Conservation (phyloP, 2,329 filamentous ascomycete species). For the Apiospora phragmitis region DNA sequence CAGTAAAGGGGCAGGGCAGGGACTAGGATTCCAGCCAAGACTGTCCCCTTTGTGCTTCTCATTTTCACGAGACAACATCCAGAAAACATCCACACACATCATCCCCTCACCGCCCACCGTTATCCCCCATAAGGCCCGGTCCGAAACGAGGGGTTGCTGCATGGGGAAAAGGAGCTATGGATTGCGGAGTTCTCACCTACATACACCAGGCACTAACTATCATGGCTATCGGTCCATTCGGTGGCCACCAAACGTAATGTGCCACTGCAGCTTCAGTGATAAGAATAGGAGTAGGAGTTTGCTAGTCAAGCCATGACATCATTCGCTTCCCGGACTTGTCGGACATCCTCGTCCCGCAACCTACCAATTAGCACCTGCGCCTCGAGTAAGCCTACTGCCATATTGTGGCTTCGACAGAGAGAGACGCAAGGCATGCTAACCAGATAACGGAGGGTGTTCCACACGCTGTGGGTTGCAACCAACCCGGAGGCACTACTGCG, state of each 20-base stretch:
- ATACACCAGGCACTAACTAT: neutral
- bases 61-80: conserved; percentile 3
- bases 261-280: neutral
- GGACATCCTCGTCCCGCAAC: neutral
- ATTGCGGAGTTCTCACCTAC: neutral
- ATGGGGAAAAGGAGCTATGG: neutral
- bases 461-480: neutral
- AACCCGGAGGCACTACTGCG: neutral
- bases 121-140: neutral
- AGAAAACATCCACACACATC: neutral
- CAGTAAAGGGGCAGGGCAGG: neutral
- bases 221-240: neutral
- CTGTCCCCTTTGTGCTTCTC: neutral
- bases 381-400: neutral
- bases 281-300: neutral
- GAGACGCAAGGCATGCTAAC: neutral
- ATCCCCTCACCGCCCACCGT: conserved; percentile 3
- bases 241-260: neutral
- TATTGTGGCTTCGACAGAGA: neutral
- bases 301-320: conserved; percentile 11
- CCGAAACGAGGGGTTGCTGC: neutral
- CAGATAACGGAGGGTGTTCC: neutral
- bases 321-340: neutral
- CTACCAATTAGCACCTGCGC: conserved; percentile 9
- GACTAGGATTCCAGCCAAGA: neutral